Evolutionary conservation across 148 eudicot genomes (phyloP).

Genomic region (Euryodendron excelsum): DNA sequence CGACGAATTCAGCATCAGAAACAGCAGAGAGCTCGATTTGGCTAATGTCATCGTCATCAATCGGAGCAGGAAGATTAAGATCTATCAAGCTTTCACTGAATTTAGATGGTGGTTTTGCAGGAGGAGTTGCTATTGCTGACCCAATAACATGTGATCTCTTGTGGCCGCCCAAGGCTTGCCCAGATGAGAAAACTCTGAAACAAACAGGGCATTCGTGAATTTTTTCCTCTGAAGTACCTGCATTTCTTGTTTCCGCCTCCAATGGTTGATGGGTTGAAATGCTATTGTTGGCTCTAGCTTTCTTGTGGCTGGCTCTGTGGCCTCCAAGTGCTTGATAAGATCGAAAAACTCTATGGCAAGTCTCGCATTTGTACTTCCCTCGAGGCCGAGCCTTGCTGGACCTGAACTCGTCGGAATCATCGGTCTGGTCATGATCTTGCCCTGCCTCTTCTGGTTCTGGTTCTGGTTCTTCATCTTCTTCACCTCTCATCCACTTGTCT

Average conservation of each 20-base stretch:
- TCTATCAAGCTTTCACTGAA: slow-evolving; percentile 38
- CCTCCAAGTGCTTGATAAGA: slow-evolving; percentile 89
- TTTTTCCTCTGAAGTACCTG: slow-evolving; percentile 25
- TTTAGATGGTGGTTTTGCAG: not conserved
- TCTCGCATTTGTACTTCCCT: slow-evolving; percentile 54
- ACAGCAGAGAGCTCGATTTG: slow-evolving; percentile 54
- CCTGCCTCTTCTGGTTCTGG: slow-evolving; percentile 6
- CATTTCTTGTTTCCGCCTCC: not conserved
- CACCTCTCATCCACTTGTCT: slow-evolving; percentile 45
- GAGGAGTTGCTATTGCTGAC: slow-evolving; percentile 8
- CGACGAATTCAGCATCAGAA: slow-evolving; percentile 50
- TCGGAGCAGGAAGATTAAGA: slow-evolving; percentile 82
- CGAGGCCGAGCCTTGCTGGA: slow-evolving; percentile 6
- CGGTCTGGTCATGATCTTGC: slow-evolving; percentile 3
- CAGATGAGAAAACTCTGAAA: slow-evolving; percentile 60
- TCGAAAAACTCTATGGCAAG: slow-evolving; percentile 51
- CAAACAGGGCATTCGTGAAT: slow-evolving; percentile 68
- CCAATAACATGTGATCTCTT: slow-evolving; percentile 65
- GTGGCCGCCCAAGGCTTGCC: slow-evolving; percentile 89
- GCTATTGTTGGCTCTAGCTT: slow-evolving; percentile 16
- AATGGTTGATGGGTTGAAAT: not conserved
- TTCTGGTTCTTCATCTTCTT: slow-evolving; percentile 3
- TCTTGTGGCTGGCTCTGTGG: slow-evolving; percentile 80
- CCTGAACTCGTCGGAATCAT: not conserved
- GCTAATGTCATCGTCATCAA: slow-evolving; percentile 45